Evolutionary conservation across 192 early-diverging fungal species (phyloP).

Genomic region (Entomortierella chlamydospora): DNA sequence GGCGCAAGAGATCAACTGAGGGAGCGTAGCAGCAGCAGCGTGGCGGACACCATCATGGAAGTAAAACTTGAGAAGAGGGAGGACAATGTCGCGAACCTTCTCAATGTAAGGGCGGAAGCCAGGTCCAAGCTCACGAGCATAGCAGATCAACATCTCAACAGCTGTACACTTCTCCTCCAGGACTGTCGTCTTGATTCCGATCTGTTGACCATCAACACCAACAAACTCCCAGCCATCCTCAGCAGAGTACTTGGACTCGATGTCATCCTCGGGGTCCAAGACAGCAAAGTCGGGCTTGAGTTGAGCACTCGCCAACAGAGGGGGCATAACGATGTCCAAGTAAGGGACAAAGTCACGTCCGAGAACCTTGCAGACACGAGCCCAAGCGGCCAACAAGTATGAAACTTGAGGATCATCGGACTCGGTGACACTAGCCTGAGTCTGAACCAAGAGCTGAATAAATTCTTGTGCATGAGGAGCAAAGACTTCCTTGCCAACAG

Average conservation of each 20-base stretch:
- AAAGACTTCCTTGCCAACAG: conserved; percentile 93
- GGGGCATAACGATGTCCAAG: conserved; percentile 91
- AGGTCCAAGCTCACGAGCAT: conserved; percentile 91
- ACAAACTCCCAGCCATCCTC: conserved; percentile 99
- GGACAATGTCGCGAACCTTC: conserved; percentile 83
- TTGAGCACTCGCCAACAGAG: conserved; percentile 85
- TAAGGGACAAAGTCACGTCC: conserved; percentile 95
- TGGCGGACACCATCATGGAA: conserved; percentile 97
- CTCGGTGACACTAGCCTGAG: conserved; percentile 86
- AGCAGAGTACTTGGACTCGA: conserved; percentile 87
- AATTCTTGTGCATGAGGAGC: conserved; percentile 82
- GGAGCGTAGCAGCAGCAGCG: conserved; percentile 87
- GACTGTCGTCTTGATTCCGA: conserved; percentile 94
- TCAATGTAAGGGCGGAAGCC: conserved; percentile 90
- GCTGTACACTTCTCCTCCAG: conserved; percentile 99
- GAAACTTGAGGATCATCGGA: conserved; percentile 93
- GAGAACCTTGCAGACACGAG: conserved; percentile 95
- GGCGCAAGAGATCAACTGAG: conserved; percentile 77
- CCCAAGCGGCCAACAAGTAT: conserved; percentile 96
- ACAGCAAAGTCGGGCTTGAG: conserved; percentile 95
- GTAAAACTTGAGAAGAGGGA: conserved; percentile 95
- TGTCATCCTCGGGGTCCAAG: conserved; percentile 83
- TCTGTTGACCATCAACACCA: conserved; percentile 89
- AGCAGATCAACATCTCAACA: conserved; percentile 97
- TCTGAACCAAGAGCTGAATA: conserved; percentile 81